Evolutionary conservation across 208 protist genomes (phyloP).

Genomic region (Porcisia deanei): DNA sequence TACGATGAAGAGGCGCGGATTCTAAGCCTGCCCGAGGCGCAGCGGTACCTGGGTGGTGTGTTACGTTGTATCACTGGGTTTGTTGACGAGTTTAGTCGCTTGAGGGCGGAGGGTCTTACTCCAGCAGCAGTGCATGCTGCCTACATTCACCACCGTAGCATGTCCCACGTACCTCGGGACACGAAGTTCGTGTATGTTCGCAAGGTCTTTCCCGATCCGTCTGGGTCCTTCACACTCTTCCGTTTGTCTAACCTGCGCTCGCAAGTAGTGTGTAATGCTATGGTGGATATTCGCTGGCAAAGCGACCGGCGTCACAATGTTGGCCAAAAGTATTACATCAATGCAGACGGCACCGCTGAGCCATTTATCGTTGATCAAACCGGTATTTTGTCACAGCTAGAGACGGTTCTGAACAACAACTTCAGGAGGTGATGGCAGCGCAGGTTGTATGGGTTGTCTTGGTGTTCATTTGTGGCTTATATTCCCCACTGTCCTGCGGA

Average conservation of each 20-base stretch:
- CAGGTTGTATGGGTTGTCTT: neutral
- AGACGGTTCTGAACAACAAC: conserved; percentile 79
- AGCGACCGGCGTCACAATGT: conserved; percentile 85
- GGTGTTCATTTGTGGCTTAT: neutral
- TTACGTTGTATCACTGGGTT: conserved; percentile 75
- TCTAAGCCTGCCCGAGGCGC: conserved; percentile 68
- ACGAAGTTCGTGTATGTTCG: conserved; percentile 91
- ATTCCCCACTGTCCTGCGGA: neutral
- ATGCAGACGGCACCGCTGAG: conserved; percentile 73
- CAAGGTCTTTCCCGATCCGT: conserved; percentile 86
- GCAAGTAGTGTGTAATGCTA: conserved; percentile 82
- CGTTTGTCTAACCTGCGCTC: conserved; percentile 88
- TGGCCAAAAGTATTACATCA: conserved; percentile 88
- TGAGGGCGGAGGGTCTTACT: conserved; percentile 69
- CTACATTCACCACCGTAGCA: conserved; percentile 79
- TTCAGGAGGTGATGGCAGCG: conserved; percentile 44
- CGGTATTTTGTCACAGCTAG: conserved; percentile 75
- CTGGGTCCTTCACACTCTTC: conserved; percentile 77
- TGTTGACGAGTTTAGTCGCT: conserved; percentile 64
- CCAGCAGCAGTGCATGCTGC: conserved; percentile 77
- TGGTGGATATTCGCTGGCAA: conserved; percentile 91
- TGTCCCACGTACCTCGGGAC: conserved; percentile 60
- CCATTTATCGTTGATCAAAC: conserved; percentile 85
- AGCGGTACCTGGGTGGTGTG: conserved; percentile 72
- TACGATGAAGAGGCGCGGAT: conserved; percentile 86